phyloP scores from a whole-genome alignment of 2,329 filamentous ascomycete species.

The Xylariaceae sp. region DNA sequence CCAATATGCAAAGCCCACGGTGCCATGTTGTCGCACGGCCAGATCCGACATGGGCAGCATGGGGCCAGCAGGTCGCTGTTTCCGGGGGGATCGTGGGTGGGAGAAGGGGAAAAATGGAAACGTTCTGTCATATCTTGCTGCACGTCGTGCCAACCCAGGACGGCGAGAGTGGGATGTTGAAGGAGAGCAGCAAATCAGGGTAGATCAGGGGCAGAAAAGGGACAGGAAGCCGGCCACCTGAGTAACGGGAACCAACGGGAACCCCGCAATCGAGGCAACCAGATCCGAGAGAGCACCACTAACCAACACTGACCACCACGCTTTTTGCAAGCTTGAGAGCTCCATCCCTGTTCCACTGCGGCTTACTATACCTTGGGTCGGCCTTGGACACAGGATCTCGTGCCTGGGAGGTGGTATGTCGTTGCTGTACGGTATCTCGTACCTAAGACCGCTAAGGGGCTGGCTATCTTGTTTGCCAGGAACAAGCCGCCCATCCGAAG shows the following conservation, averaged over 20 bases:
- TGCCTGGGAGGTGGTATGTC: background rate
- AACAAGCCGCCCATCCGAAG: too few species aligned
- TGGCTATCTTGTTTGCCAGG: too few species aligned
- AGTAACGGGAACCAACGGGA: background rate
- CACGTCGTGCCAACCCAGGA: conserved; percentile 1
- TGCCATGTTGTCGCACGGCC: background rate
- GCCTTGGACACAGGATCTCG: background rate
- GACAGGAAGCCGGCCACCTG: conserved; percentile 1
- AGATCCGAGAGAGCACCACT: too few species aligned
- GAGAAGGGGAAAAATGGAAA: conserved; percentile 8
- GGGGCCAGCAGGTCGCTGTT: background rate
- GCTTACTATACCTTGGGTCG: background rate
- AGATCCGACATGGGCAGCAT: background rate
- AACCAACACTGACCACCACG: too few species aligned
- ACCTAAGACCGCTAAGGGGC: too few species aligned
- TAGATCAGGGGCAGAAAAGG: background rate
- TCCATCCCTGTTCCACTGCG: background rate
- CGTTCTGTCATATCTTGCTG: conserved; percentile 6
- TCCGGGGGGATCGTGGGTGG: background rate
- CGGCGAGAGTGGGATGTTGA: conserved; percentile 4
- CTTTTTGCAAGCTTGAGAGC: too few species aligned
- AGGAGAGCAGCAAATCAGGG: conserved; percentile 1
- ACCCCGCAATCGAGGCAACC: conserved; percentile 5
- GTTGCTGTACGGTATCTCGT: too few species aligned
- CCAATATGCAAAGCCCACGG: background rate